Conservation (phyloP, 495 filamentous ascomycete genomes). For the Penicillium cosmopolitanum region DNA sequence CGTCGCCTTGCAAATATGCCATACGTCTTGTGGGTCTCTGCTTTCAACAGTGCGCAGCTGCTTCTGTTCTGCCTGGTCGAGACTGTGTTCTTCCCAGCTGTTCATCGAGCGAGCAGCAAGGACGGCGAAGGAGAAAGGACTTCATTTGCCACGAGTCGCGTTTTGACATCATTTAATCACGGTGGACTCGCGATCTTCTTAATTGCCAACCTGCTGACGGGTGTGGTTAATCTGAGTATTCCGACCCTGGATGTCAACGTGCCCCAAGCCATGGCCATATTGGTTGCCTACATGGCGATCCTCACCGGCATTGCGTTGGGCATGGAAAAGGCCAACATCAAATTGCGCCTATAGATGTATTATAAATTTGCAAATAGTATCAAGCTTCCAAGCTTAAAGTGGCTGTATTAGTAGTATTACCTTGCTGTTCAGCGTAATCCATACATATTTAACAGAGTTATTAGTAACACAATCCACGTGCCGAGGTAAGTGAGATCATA, state of each 20-base stretch:
- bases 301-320: constrained; percentile 69
- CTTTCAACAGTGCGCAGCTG: constrained; percentile 84
- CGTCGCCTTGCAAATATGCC: constrained; percentile 91
- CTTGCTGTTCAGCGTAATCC: too few species aligned
- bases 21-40: constrained; percentile 87
- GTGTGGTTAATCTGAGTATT: constrained; percentile 82
- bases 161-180: constrained; percentile 82
- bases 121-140: constrained; percentile 57
- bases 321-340: constrained; percentile 73
- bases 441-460: too few species aligned
- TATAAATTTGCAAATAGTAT: constrained; percentile 1
- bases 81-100: constrained; percentile 71
- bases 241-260: constrained; percentile 73
- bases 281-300: constrained; percentile 70
- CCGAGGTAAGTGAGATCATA: constrained; percentile 27
- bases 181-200: constrained; percentile 89
- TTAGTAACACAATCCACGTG: background rate
- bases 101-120: constrained; percentile 57
- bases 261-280: constrained; percentile 67
- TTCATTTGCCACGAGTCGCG: constrained; percentile 72
- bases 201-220: constrained; percentile 85
- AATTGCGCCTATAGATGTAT: constrained; percentile 62
- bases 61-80: constrained; percentile 78
- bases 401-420: too few species aligned
- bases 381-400: too few species aligned